Percentiles rank a stretch among this genome's conserved stretches.
Evolutionary conservation across 495 filamentous ascomycete genomes (phyloP).

Genomic region (Amniculicola lignicola): DNA sequence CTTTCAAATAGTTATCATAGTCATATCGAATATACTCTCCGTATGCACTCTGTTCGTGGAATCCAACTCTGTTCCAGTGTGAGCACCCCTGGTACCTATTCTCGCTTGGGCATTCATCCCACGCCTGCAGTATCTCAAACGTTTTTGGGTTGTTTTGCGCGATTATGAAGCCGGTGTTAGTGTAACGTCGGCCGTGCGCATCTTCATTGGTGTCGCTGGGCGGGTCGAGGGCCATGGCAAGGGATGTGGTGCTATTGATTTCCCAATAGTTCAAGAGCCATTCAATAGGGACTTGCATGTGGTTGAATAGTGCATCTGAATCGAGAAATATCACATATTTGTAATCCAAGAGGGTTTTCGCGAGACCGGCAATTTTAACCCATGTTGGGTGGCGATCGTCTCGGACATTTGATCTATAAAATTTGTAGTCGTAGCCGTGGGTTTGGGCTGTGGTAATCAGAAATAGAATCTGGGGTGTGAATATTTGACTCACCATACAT

Average conservation of each 20-base stretch:
- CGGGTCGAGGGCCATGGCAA: slow-evolving; percentile 44
- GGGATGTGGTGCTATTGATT: slow-evolving; percentile 32
- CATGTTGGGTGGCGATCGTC: slow-evolving; percentile 44
- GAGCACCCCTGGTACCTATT: slow-evolving; percentile 36
- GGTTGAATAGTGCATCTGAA: slow-evolving; percentile 47
- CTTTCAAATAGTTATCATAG: slow-evolving; percentile 34
- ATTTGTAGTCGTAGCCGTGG: slow-evolving; percentile 54
- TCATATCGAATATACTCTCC: slow-evolving; percentile 40
- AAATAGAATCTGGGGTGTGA: background rate
- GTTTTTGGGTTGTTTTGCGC: slow-evolving; percentile 38
- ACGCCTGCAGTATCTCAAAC: slow-evolving; percentile 39
- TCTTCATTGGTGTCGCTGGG: background rate
- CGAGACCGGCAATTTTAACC: slow-evolving; percentile 48
- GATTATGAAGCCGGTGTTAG: slow-evolving; percentile 45
- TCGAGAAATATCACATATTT: slow-evolving; percentile 51
- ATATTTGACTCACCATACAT: slow-evolving; percentile 11
- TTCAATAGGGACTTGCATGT: slow-evolving; percentile 50
- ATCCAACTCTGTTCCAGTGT: slow-evolving; percentile 33
- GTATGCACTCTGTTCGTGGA: slow-evolving; percentile 44
- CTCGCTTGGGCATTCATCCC: slow-evolving; percentile 41
- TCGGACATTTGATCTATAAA: slow-evolving; percentile 35
- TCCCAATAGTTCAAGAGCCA: slow-evolving; percentile 54
- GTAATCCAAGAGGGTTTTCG: slow-evolving; percentile 43
- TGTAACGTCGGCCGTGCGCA: slow-evolving; percentile 28
- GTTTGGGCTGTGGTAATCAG: slow-evolving; percentile 37